Base-by-base conservation (phyloP, 352 stramenopile species). In the Phytophthora pistaciae region DNA sequence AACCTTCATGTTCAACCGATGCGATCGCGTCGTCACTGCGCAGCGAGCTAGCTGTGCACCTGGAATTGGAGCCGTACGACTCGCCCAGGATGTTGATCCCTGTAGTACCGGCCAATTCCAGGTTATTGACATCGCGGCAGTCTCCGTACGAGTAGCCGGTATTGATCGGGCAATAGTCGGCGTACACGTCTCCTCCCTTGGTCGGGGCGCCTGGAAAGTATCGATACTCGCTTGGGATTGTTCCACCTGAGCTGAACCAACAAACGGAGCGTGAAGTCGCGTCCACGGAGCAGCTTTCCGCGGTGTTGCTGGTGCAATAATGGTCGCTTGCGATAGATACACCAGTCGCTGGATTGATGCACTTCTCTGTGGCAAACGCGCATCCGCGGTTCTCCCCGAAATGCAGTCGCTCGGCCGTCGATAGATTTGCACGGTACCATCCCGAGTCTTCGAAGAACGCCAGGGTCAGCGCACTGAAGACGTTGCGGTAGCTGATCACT, bases 381-480 rank as follows among this genome's bases (percentile, higher is more conserved):
- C 89, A 96, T 3, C 89, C 89, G 21, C 79, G 82, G 2, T 80
- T 80, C 42, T 80, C 78, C 16, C 89, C 89, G 68, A 93, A 96
- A 66, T 89, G 76, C 58, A 96, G 77, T 36, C 84, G 75, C 56
- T 91, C 70, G 11, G 77, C 78, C 42, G 68, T 72, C 14, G 74
- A 80, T 9, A 67, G 25, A 55, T 94, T 94, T 0, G 87, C 70
- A 10, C 79, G 80, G 67, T 96, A 96, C 89, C 89, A 94, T 0
- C 89, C 89, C 5, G 89, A 94, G 62, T 94, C 89, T 54, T 94
- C 81, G 58, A 96, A 94, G 50, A 91, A 96, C 5, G 89, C 87
- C 21, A 96, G 72, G 2, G 89, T 96, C 44, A 96, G 74, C 0
- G 73, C 81, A 25, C 86, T 93, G 33, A 91, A 77, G 0, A 91